Evolutionary conservation across 768 basidiomycete genomes (phyloP), one percentile per base, ranked within the genome.

Genomic region (Dentipellis fragilis): DNA sequence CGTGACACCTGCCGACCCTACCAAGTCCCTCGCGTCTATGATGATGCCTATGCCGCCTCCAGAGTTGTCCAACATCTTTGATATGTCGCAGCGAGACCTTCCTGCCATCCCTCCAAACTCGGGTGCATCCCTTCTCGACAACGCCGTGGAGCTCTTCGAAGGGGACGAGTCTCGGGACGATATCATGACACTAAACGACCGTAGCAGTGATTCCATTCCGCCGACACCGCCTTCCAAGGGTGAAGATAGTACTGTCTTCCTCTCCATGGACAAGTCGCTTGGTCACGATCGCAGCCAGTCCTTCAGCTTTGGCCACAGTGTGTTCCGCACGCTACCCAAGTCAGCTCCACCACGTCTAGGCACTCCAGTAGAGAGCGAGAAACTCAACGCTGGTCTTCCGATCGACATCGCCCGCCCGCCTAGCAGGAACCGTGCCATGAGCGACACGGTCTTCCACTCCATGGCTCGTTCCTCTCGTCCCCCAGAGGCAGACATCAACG

Each of bases 401-500:
- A 14, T 23, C 9, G 29, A 51, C 39, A 35, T 12, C 52, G 57
- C 52, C 34, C 60, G 61, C 9, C 55, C 61, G 39, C 58, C 59
- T 51, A 71, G 67, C 56, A 76, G 82, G 40, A 71, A 70, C 57
- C 78, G 84, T 21, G 78, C 83, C 1, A 64, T 82, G 39, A 85
- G 82, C 65, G 85, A 87, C 57, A 81, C 81, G 3, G 75, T 81
- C 8, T 82, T 84, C 68, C 80, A 82, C 58, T 73, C 75, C 10
- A 75, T 83, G 74, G 66, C 79, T 22, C 75, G 75, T 38, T 70
- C 73, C 10, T 34, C 59, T 56, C 47, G 60, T 38, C 65, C 62
- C 21, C 82, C 83, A 0, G 84, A 85, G 63, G 74, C 76, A 11
- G 84, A 85, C 54, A 85, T 84, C 67, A 79, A 84, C 60, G 83